phyloP scores from a whole-genome alignment of 2,329 filamentous ascomycete genomes.

The Aspergillus fischeri region DNA sequence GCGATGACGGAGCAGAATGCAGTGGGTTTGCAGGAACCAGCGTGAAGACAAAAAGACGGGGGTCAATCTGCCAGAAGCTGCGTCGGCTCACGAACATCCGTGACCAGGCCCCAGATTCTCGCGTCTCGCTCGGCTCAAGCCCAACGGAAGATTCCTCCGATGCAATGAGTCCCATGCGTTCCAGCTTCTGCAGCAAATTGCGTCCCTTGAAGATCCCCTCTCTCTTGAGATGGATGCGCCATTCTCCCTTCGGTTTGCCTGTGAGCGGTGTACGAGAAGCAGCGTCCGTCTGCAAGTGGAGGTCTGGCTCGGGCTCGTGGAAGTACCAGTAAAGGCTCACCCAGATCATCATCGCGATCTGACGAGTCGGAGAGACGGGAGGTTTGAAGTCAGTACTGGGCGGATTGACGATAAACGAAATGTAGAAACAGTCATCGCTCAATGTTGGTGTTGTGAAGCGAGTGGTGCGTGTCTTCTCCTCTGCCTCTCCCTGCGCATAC shows the following conservation, averaged over 20 bases:
- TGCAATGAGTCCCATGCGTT: conserved; percentile 83
- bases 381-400: conserved; percentile 75
- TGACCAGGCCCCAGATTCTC: conserved; percentile 63
- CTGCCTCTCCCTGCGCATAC: conserved; percentile 13
- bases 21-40: conserved; percentile 58
- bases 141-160: conserved; percentile 74
- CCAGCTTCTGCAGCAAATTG: conserved; percentile 82
- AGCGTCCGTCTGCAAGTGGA: conserved; percentile 58
- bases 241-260: conserved; percentile 77
- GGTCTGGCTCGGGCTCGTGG: conserved; percentile 72
- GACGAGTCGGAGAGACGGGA: conserved; percentile 73
- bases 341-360: conserved; percentile 97
- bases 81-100: conserved; percentile 76
- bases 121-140: conserved; percentile 54
- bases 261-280: conserved; percentile 62
- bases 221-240: conserved; percentile 76
- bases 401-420: conserved; percentile 85
- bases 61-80: conserved; percentile 90
- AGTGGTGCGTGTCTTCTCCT: conserved; percentile 26
- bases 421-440: conserved; percentile 76
- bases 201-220: conserved; percentile 84
- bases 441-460: conserved; percentile 72
- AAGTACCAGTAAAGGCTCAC: conserved; percentile 96
- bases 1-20: conserved; percentile 47
- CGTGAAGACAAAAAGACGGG: conserved; percentile 82